These are phyloP conservation scores for Yamadazyma olivae DNA, from an alignment of 805 yeast genomes.

Conservation along the genomic window DNA sequence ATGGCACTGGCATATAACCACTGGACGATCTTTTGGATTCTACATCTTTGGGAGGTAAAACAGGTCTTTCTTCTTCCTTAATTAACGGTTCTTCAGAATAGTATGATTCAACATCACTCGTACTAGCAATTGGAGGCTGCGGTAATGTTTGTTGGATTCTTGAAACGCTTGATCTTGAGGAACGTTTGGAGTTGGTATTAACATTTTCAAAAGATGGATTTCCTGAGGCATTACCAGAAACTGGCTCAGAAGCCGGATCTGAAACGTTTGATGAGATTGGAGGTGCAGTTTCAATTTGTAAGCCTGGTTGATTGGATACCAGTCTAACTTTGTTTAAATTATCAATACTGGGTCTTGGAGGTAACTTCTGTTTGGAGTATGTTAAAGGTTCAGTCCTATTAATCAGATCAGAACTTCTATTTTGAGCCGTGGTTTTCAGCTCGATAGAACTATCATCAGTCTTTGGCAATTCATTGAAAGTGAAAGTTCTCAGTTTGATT, in stretches of 20 bases:
- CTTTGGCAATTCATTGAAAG: slow-evolving; percentile 9
- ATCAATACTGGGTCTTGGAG: slow-evolving; percentile 26
- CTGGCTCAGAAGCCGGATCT: too few relatives aligned
- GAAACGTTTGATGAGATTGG: not conserved
- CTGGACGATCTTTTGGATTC: slow-evolving; percentile 2
- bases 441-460: slow-evolving; percentile 9
- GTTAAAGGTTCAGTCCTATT: not conserved
- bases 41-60: not conserved
- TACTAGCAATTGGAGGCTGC: slow-evolving; percentile 10
- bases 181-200: slow-evolving; percentile 1
- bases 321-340: slow-evolving; percentile 21
- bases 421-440: too few relatives aligned
- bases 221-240: not conserved
- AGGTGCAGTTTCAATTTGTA: not conserved
- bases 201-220: not conserved
- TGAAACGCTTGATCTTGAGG: not conserved
- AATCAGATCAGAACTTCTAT: too few relatives aligned
- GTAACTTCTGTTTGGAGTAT: slow-evolving; percentile 8
- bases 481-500: slow-evolving; percentile 13
- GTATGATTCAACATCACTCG: slow-evolving; percentile 7
- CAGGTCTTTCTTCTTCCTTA: not conserved
- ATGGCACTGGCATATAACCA: slow-evolving; percentile 6
- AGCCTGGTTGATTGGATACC: slow-evolving; percentile 13
- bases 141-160: slow-evolving; percentile 11
- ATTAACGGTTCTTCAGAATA: slow-evolving; percentile 7